phyloP scores from a whole-genome alignment of 1,284 basidiomycete genomes.

The Tilletia walkeri region DNA sequence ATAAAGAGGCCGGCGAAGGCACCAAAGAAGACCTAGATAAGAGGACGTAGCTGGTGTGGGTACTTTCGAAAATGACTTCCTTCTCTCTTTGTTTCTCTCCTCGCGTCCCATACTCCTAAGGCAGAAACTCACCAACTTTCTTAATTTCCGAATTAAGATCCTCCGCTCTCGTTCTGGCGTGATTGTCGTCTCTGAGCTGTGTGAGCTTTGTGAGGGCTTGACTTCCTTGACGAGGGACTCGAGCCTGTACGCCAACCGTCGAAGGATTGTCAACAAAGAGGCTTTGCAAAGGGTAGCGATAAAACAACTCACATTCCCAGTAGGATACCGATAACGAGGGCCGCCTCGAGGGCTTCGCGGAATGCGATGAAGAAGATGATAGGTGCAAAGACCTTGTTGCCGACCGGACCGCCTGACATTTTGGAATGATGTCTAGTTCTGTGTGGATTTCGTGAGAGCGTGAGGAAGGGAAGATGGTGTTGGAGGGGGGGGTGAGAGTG shows the following conservation, averaged over 20 bases:
- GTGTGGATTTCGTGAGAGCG: neutral
- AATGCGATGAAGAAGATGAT: slow-evolving; percentile 55
- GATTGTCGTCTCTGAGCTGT: slow-evolving; percentile 2
- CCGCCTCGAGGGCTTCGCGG: slow-evolving; percentile 50
- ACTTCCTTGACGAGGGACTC: slow-evolving; percentile 41
- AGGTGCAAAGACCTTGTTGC: slow-evolving; percentile 51
- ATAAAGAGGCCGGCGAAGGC: slow-evolving; percentile 42
- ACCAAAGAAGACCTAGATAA: slow-evolving; percentile 31
- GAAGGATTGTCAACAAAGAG: neutral
- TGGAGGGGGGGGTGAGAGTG: neutral
- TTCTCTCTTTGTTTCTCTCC: no score
- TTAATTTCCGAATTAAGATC: slow-evolving; percentile 31
- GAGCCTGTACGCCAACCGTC: slow-evolving; percentile 18
- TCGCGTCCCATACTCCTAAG: neutral
- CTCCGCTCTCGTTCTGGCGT: slow-evolving; percentile 21
- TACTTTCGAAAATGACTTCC: no score
- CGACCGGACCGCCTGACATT: slow-evolving; percentile 21
- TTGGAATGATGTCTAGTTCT: slow-evolving; percentile 15
- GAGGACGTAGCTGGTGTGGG: neutral
- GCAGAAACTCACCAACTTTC: slow-evolving; percentile 35
- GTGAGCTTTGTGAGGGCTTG: slow-evolving; percentile 15
- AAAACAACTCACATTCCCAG: slow-evolving; percentile 35
- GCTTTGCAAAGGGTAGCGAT: neutral
- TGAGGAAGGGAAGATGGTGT: neutral
- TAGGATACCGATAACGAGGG: slow-evolving; percentile 52